A percentile compares a stretch with the other conserved stretches of the same genome.
phyloP scores from a whole-genome alignment of 2,329 filamentous ascomycete genomes.

The Venturia nashicola region DNA sequence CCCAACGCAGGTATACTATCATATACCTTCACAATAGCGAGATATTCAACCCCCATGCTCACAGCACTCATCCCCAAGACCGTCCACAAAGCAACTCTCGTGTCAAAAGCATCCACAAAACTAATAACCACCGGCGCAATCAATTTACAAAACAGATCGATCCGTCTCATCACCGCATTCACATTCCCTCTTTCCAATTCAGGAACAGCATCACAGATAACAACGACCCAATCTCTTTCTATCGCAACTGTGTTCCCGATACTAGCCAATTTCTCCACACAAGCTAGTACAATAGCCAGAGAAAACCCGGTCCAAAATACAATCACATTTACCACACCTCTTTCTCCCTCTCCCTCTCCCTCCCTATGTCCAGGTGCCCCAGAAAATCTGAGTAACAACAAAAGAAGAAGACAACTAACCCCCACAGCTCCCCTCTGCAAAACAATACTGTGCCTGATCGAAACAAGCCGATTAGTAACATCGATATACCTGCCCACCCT shows the following conservation, averaged over 20 bases:
- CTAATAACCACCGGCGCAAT: slow-evolving; percentile 40
- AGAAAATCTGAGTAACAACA: not conserved
- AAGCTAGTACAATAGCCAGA: slow-evolving; percentile 42
- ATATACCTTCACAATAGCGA: slow-evolving; percentile 32
- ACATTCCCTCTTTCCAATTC: slow-evolving; percentile 25
- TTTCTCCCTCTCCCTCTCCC: not conserved
- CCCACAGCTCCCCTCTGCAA: slow-evolving; percentile 24
- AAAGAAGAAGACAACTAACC: slow-evolving; percentile 16
- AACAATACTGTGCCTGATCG: slow-evolving; percentile 29
- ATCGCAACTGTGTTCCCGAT: slow-evolving; percentile 56
- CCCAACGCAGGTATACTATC: slow-evolving; percentile 19
- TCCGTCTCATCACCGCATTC: slow-evolving; percentile 47
- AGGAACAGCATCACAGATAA: slow-evolving; percentile 12
- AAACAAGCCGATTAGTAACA: slow-evolving; percentile 25
- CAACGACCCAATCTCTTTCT: slow-evolving; percentile 42
- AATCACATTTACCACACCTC: not conserved
- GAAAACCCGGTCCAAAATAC: slow-evolving; percentile 16
- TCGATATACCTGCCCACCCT: slow-evolving; percentile 50
- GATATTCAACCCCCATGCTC: slow-evolving; percentile 40
- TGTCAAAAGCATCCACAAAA: slow-evolving; percentile 32
- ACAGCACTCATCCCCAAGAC: slow-evolving; percentile 38
- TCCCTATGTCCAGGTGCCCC: not conserved
- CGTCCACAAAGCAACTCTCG: slow-evolving; percentile 34
- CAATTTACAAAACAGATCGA: slow-evolving; percentile 48
- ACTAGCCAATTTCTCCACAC: slow-evolving; percentile 55